phyloP scores from a whole-genome alignment of 2,329 filamentous ascomycete genomes.

The Elsinoe australis region DNA sequence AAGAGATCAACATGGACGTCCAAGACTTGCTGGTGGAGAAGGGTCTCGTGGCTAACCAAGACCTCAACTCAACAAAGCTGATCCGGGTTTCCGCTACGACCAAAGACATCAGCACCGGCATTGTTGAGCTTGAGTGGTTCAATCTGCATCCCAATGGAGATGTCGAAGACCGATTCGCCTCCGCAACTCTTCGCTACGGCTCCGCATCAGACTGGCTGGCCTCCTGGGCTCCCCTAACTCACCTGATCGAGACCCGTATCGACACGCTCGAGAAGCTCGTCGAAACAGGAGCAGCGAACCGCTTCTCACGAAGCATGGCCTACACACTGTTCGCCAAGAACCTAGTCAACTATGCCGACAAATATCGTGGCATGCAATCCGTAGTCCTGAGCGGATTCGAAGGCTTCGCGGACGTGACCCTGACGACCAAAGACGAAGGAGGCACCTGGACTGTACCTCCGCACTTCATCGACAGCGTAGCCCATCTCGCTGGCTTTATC shows the following conservation, averaged over 20 bases:
- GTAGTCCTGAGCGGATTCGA: constrained; percentile 33
- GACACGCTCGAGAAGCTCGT: constrained; percentile 24
- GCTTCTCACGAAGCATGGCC: constrained; percentile 29
- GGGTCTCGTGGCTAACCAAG: constrained; percentile 21
- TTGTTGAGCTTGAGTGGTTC: constrained; percentile 17
- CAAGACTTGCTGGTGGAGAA: constrained; percentile 33
- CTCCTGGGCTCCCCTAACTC: constrained; percentile 26
- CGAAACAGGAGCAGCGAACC: constrained; percentile 23
- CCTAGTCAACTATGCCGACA: constrained; percentile 28
- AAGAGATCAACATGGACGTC: constrained; percentile 30
- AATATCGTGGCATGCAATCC: constrained; percentile 32
- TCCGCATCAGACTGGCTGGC: constrained; percentile 24
- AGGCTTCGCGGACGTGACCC: constrained; percentile 28
- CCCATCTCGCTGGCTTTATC: constrained; percentile 22
- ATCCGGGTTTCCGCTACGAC: constrained; percentile 11
- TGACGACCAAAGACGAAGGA: constrained; percentile 19
- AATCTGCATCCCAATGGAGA: constrained; percentile 27
- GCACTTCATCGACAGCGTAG: constrained; percentile 23
- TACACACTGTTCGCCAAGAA: constrained; percentile 33
- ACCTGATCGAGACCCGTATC: constrained; percentile 29
- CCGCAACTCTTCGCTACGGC: constrained; percentile 23
- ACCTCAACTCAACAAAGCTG: constrained; percentile 15
- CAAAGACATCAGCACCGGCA: constrained; percentile 2
- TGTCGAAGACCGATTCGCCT: constrained; percentile 26
- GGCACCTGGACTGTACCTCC: constrained; percentile 31